Evolutionary conservation across 768 basidiomycete species (phyloP).

Genomic region (Kwoniella sp.): DNA sequence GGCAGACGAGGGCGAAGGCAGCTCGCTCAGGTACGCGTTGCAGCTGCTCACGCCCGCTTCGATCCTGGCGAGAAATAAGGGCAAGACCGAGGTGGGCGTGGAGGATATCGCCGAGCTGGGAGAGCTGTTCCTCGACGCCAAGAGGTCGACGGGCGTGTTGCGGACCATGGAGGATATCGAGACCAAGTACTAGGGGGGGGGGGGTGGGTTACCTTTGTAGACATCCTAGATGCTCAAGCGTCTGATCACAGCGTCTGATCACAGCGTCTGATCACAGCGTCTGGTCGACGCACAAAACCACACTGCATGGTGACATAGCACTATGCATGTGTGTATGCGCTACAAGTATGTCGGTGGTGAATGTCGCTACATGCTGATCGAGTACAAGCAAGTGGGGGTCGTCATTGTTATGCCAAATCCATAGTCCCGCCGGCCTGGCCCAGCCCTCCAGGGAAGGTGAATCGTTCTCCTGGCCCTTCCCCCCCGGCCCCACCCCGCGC

Average conservation of each 20-base stretch:
- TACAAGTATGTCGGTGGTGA: not conserved
- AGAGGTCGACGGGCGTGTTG: constrained; percentile 50
- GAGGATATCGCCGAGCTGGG: constrained; percentile 93
- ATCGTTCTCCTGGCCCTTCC: no score
- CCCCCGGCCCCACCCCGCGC: no score
- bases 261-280: not conserved
- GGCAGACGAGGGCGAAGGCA: constrained; percentile 74
- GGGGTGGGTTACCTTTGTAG: no score
- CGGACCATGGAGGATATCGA: constrained; percentile 9
- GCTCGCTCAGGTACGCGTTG: constrained; percentile 80
- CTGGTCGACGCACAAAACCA: no score
- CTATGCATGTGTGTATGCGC: not conserved
- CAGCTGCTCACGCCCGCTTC: constrained; percentile 87
- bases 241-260: not conserved
- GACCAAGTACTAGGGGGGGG: constrained; percentile 8
- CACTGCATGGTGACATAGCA: not conserved
- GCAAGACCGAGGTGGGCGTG: constrained; percentile 71
- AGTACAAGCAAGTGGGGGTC: no score
- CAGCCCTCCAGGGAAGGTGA: no score
- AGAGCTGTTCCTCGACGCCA: constrained; percentile 91
- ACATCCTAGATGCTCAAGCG: not conserved
- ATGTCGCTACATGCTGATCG: not conserved
- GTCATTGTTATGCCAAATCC: no score
- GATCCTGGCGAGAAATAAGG: constrained; percentile 72
- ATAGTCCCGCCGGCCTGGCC: no score